A percentile compares a stretch with the other conserved stretches of the same genome.
phyloP scores from a whole-genome alignment of 1,139 yeast genomes.

The Sugiyamaella paludigena region DNA sequence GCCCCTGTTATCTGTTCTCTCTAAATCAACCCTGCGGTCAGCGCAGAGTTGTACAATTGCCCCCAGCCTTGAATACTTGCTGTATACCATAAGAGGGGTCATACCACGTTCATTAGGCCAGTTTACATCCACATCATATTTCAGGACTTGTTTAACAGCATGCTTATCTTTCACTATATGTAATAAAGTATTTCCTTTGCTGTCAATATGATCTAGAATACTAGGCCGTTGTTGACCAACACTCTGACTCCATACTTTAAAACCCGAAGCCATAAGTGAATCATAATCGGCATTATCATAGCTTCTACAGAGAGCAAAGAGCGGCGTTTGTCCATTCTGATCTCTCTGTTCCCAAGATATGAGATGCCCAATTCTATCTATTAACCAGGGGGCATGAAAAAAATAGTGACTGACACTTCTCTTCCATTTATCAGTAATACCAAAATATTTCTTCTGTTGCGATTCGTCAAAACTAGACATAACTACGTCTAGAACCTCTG shows the following conservation, averaged over 20 bases:
- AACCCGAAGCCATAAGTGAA: slow-evolving; percentile 48
- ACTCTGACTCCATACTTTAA: slow-evolving; percentile 38
- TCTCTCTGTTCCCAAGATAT: slow-evolving; percentile 76
- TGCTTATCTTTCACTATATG: slow-evolving; percentile 57
- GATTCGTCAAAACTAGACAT: slow-evolving; percentile 43
- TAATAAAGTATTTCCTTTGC: slow-evolving; percentile 68
- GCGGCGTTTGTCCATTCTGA: slow-evolving; percentile 69
- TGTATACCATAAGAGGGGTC: slow-evolving; percentile 69
- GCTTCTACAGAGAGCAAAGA: slow-evolving; percentile 71
- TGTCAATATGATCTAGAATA: slow-evolving; percentile 61
- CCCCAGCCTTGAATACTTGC: slow-evolving; percentile 64
- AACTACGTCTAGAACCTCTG: slow-evolving; percentile 49
- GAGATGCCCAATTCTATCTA: slow-evolving; percentile 54
- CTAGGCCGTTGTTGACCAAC: slow-evolving; percentile 18
- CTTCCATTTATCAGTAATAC: slow-evolving; percentile 47
- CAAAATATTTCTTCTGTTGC: slow-evolving; percentile 53
- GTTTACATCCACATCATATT: slow-evolving; percentile 54
- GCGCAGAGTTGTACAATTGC: slow-evolving; percentile 46
- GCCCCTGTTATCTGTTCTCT: slow-evolving; percentile 31
- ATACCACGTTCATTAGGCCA: slow-evolving; percentile 56
- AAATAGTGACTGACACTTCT: slow-evolving; percentile 75
- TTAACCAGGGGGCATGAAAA: slow-evolving; percentile 55
- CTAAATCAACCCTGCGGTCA: slow-evolving; percentile 33
- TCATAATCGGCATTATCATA: slow-evolving; percentile 74
- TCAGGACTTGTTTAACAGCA: slow-evolving; percentile 45